phyloP scores from a whole-genome alignment of 106 monocot species.

The Narthecium ossifragum region DNA sequence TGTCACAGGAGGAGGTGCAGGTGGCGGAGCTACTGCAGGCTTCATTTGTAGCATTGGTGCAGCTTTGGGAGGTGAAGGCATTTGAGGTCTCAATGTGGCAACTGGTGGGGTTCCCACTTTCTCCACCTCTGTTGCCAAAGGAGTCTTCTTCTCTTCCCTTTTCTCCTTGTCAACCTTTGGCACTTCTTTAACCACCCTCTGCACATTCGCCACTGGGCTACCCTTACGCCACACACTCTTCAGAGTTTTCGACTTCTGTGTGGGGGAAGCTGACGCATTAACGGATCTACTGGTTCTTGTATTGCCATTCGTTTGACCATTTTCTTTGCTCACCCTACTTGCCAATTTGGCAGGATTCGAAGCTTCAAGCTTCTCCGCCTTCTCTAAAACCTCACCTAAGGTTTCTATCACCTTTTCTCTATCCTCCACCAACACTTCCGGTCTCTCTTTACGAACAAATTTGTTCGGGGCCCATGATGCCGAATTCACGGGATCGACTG shows the following conservation, averaged over 20 bases:
- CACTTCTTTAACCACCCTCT: conserved; percentile 56
- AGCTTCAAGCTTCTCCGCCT: conserved; percentile 82
- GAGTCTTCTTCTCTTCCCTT: conserved; percentile 14
- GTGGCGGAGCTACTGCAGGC: conserved; percentile 32
- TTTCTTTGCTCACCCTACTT: conserved; percentile 10
- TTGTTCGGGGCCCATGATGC: conserved; percentile 11
- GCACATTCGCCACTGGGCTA: conserved; percentile 60
- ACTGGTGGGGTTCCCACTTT: conserved; percentile 7
- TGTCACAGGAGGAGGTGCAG: conserved; percentile 15
- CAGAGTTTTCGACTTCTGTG: conserved; percentile 57
- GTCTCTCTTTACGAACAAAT: conserved; percentile 9
- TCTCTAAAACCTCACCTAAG: conserved; percentile 78
- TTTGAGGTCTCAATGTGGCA: conserved; percentile 29
- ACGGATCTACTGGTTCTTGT: conserved; percentile 5
- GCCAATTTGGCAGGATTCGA: conserved; percentile 23
- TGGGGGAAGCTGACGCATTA: conserved; percentile 10
- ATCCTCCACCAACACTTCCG: conserved; percentile 23
- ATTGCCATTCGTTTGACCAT: conserved; percentile 19
- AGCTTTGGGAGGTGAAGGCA: conserved; percentile 30
- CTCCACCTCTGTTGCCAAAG: conserved; percentile 6
- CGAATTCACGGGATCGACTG: conserved; percentile 13
- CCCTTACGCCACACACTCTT: conserved; percentile 99
- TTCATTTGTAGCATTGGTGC: conserved; percentile 36
- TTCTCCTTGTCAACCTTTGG: conserved; percentile 31
- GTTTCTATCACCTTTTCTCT: conserved; percentile 71